phyloP scores from a whole-genome alignment of 208 protist species.

The Wallacemonas rigidus region DNA sequence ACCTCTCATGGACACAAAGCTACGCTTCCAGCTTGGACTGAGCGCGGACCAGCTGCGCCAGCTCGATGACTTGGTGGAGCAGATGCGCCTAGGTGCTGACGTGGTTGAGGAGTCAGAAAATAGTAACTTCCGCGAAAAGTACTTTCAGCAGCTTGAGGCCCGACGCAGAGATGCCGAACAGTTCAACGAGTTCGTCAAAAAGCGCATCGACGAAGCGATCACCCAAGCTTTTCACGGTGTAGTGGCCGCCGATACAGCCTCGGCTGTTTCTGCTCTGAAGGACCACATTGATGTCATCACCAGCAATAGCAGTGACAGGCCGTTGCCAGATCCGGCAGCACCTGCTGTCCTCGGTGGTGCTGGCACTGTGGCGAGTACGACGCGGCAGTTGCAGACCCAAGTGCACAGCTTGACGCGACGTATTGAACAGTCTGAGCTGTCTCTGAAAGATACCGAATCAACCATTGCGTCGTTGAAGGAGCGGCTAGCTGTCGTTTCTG shows the following conservation, averaged over 20 bases:
- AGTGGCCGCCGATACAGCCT: constrained; percentile 33
- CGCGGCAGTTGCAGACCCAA: constrained; percentile 30
- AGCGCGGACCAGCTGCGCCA: constrained; percentile 80
- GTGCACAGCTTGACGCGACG: constrained; percentile 48
- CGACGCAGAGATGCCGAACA: constrained; percentile 67
- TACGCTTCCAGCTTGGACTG: constrained; percentile 83
- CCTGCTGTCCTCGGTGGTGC: not conserved
- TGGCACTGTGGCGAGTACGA: not conserved
- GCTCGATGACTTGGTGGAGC: constrained; percentile 79
- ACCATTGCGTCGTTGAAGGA: constrained; percentile 56
- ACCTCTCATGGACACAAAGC: constrained; percentile 86
- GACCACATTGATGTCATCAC: constrained; percentile 72
- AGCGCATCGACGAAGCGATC: constrained; percentile 69
- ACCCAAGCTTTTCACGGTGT: constrained; percentile 53
- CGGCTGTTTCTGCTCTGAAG: constrained; percentile 50
- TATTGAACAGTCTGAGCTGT: constrained; percentile 67
- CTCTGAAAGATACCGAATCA: constrained; percentile 51
- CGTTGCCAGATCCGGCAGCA: constrained; percentile 21
- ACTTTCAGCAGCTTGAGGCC: constrained; percentile 66
- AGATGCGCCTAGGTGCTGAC: constrained; percentile 75
- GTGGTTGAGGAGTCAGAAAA: constrained; percentile 67
- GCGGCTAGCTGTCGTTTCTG: constrained; percentile 46
- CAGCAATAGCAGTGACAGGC: constrained; percentile 23
- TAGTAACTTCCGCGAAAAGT: constrained; percentile 78
- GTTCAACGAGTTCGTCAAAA: constrained; percentile 79